Conservation (phyloP, 306 rosid genomes). For the Casuarina cunninghamiana region DNA sequence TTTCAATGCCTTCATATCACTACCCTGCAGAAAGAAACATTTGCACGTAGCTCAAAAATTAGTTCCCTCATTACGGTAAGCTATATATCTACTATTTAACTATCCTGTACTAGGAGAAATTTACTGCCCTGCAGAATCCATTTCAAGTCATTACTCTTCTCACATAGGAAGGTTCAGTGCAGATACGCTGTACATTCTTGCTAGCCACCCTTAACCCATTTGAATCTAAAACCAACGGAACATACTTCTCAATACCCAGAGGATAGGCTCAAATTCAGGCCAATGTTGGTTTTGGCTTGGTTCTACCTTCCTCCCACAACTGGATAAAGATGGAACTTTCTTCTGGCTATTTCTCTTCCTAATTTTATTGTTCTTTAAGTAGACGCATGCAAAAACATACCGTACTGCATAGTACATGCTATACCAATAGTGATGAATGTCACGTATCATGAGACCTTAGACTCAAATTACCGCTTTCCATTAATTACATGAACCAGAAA, state of each 20-base stretch:
- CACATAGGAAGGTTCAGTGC: not conserved
- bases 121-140: not conserved
- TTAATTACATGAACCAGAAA: not conserved
- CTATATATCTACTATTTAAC: not conserved
- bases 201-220: not conserved
- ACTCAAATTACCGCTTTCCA: not conserved
- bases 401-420: not conserved
- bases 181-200: not conserved
- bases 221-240: not conserved
- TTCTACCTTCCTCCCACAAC: not conserved
- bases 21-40: constrained; percentile 60
- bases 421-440: not conserved
- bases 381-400: not conserved
- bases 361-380: not conserved
- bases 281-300: not conserved
- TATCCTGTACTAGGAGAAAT: not conserved
- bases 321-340: not conserved
- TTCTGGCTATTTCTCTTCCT: not conserved
- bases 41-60: not conserved
- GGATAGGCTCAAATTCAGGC: not conserved
- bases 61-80: not conserved
- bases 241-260: not conserved
- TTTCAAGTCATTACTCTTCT: not conserved
- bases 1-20: constrained; percentile 76
- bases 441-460: not conserved